These are phyloP conservation scores for Termitomyces sp. DNA, from an alignment of 768 basidiomycete species.

Conservation along the genomic window DNA sequence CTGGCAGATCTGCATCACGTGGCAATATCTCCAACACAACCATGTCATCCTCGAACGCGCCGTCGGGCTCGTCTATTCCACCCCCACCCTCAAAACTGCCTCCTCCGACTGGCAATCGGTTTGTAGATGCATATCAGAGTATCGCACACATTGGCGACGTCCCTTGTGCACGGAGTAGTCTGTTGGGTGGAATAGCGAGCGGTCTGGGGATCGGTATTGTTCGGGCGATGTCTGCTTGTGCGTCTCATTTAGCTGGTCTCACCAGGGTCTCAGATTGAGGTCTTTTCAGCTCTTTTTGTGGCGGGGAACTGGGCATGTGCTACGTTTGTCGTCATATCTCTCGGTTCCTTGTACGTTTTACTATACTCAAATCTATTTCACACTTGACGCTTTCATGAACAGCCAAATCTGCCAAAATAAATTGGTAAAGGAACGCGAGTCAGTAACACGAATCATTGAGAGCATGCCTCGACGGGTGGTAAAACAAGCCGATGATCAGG, in stretches of 20 bases:
- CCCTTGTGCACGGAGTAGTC: slow-evolving; percentile 72
- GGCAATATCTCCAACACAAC: background rate
- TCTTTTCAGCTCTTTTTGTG: slow-evolving; percentile 45
- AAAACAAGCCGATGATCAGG: slow-evolving; percentile 27
- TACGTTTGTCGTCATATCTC: slow-evolving; percentile 42
- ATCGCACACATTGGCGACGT: slow-evolving; percentile 59
- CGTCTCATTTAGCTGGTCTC: slow-evolving; percentile 16
- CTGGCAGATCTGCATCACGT: background rate
- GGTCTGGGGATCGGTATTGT: slow-evolving; percentile 75
- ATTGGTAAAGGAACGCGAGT: slow-evolving; percentile 46
- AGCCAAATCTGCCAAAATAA: slow-evolving; percentile 66
- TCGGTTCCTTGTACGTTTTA: slow-evolving; percentile 26
- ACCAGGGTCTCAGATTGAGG: background rate
- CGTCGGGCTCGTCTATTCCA: slow-evolving; percentile 17
- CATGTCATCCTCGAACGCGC: slow-evolving; percentile 4
- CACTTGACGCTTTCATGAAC: slow-evolving; percentile 4
- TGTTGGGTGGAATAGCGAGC: slow-evolving; percentile 75
- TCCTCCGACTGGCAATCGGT: slow-evolving; percentile 30
- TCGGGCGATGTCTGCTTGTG: slow-evolving; percentile 61
- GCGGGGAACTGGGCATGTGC: slow-evolving; percentile 80
- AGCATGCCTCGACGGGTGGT: slow-evolving; percentile 51
- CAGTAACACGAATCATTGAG: slow-evolving; percentile 53
- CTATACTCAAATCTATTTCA: background rate
- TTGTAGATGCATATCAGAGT: slow-evolving; percentile 40
- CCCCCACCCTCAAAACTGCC: slow-evolving; percentile 31